Evolutionary conservation across 2,329 filamentous ascomycete genomes (phyloP).

Genomic region (Chaetomiaceae sp.): DNA sequence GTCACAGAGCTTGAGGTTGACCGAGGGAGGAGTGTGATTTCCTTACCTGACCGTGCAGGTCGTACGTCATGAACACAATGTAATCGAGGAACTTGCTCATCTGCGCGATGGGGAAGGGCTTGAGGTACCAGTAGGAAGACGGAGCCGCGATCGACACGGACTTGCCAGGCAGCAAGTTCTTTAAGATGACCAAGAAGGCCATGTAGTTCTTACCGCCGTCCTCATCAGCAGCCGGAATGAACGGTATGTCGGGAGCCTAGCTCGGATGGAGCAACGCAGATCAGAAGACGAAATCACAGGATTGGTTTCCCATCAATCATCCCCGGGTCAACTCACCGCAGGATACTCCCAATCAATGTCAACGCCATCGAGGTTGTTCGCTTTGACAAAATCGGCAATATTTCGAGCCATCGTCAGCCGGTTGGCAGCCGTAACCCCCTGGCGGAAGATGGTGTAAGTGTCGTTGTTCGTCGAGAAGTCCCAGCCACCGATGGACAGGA

Average conservation of each 20-base stretch:
- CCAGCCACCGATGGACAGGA: slow-evolving; percentile 23
- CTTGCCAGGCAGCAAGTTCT: slow-evolving; percentile 11
- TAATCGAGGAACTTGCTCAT: slow-evolving; percentile 17
- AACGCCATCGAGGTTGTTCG: slow-evolving; percentile 31
- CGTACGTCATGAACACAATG: slow-evolving; percentile 30
- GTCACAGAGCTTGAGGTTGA: no score
- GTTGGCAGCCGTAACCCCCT: slow-evolving; percentile 8
- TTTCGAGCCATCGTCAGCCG: slow-evolving; percentile 31
- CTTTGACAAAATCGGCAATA: slow-evolving; percentile 36
- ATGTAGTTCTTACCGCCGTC: slow-evolving; percentile 33
- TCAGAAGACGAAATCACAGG: no score
- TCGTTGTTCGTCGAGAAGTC: slow-evolving; percentile 6
- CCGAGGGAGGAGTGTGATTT: no score
- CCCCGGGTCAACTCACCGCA: slow-evolving; percentile 26
- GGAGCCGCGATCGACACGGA: slow-evolving; percentile 24
- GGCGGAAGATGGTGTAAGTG: slow-evolving; percentile 17
- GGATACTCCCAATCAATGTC: no score
- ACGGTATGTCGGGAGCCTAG: slow-evolving; percentile 32
- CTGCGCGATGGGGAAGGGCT: slow-evolving; percentile 21
- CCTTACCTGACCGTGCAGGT: slow-evolving; percentile 29
- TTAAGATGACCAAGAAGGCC: slow-evolving; percentile 27
- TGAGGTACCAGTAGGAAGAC: slow-evolving; percentile 17
- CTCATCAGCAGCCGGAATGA: slow-evolving; percentile 23
- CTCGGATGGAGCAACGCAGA: no score
- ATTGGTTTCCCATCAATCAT: no score